Evolutionary conservation across 495 filamentous ascomycete species (phyloP), one percentile per base, ranked within the genome.

Genomic region (Trichoderma gamsii): DNA sequence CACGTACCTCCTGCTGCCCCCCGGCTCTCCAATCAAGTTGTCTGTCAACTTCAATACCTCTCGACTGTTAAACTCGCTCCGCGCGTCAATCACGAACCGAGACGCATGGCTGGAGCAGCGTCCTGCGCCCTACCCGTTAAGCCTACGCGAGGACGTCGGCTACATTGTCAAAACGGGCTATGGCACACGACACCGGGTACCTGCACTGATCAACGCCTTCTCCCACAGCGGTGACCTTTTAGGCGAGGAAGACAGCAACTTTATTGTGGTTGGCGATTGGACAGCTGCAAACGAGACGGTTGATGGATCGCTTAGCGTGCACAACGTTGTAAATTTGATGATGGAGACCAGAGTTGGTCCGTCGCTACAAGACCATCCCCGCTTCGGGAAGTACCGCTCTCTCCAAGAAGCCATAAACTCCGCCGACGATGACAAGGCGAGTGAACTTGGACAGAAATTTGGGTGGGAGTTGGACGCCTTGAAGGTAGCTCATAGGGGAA

Each of bases 391-490:
- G 70, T 82, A 83, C 35, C 65, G 63, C 25, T 74, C 64, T 0
- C 71, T 82, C 11, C 69, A 65, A 1, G 73, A 76, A 27, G 79
- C 79, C 0, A 69, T 83, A 27, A 71, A 71, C 1, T 71, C 68
- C 25, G 76, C 76, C 27, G 74, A 81, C 49, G 72, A 73, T 66
- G 76, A 77, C 51, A n/a, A 70, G 13, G 76, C 79, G 11, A 70
- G 72, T 18, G 59, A 72, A 13, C 66, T 79, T n/a, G 76, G 76
- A 21, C 72, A 73, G 46, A 84, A 69, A 3, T 77, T 76, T 64
- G 81, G 81, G 12, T 82, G 80, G 81, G 80, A 83, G 67, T 67
- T 83, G 9, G 81, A 83, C 67, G 79, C 80, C 2, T 74, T 83
- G 69, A 83, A 83, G 78, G 80, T 81, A 61, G 27, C 23, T 59